A percentile compares a stretch with the other conserved stretches of the same genome.
phyloP scores from a whole-genome alignment of 2,329 filamentous ascomycete genomes.

The Aspergillus felis region DNA sequence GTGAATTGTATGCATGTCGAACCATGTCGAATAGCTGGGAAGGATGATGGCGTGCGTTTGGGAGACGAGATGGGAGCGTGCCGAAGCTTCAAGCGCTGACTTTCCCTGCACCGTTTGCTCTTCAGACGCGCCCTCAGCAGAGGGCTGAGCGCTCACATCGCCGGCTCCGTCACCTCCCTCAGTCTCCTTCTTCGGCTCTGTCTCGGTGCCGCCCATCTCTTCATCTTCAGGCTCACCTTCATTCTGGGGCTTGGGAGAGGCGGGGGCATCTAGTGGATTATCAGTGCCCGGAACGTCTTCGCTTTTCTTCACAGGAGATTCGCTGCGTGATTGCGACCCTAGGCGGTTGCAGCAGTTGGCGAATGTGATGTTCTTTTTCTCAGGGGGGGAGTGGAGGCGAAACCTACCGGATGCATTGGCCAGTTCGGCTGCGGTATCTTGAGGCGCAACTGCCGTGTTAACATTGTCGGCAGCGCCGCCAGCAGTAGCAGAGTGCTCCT shows the following conservation, averaged over 20 bases:
- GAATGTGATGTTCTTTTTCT: slow-evolving; percentile 4
- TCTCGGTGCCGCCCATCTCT: slow-evolving; percentile 68
- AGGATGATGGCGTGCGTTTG: slow-evolving; percentile 96
- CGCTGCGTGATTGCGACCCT: slow-evolving; percentile 32
- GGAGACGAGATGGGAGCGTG: slow-evolving; percentile 84
- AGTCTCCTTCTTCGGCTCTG: slow-evolving; percentile 44
- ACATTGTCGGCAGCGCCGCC: slow-evolving; percentile 26
- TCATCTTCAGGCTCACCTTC: slow-evolving; percentile 63
- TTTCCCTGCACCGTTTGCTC: slow-evolving; percentile 66
- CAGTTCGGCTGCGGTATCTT: slow-evolving; percentile 27
- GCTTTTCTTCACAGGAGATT: slow-evolving; percentile 27
- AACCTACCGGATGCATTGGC: slow-evolving; percentile 31
- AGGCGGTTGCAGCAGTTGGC: slow-evolving; percentile 17
- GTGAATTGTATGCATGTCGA: slow-evolving; percentile 93
- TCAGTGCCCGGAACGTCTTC: slow-evolving; percentile 45
- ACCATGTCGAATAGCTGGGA: slow-evolving; percentile 97
- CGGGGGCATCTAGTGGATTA: slow-evolving; percentile 66
- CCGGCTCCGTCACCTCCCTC: slow-evolving; percentile 41
- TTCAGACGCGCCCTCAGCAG: slow-evolving; percentile 50
- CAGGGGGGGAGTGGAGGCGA: slow-evolving; percentile 8
- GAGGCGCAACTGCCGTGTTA: slow-evolving; percentile 21
- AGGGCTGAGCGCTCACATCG: slow-evolving; percentile 42
- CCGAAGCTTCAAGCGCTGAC: slow-evolving; percentile 75
- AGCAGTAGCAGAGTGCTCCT: slow-evolving; percentile 29
- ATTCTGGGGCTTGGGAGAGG: slow-evolving; percentile 60